Conservation (phyloP, 1,284 basidiomycete genomes). For the Trametes hirsuta region DNA sequence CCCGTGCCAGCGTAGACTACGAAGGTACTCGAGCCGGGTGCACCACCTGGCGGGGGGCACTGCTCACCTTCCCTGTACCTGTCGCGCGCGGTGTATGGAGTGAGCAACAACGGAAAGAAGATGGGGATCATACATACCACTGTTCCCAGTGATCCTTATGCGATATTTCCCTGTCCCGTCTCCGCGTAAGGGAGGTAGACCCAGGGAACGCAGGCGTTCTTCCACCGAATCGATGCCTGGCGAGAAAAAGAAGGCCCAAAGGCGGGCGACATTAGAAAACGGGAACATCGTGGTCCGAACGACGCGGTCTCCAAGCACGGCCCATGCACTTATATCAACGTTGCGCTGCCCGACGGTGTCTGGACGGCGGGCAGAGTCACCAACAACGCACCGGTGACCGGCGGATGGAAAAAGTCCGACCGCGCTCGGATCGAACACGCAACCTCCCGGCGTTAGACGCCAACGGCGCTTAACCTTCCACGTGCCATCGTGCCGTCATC, state of each 20-base stretch:
- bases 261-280: too few relatives aligned
- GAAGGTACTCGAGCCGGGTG: neutral
- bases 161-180: constrained; percentile 51
- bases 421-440: neutral
- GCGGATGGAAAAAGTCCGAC: neutral
- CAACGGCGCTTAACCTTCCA: too few relatives aligned
- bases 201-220: neutral
- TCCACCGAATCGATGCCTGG: neutral
- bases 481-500: too few relatives aligned
- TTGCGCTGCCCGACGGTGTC: neutral
- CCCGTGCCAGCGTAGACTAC: constrained; percentile 52
- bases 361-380: too few relatives aligned
- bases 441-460: neutral
- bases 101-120: neutral
- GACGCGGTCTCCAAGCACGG: neutral
- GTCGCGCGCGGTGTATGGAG: neutral
- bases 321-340: neutral
- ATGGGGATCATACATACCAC: constrained; percentile 41
- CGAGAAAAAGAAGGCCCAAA: neutral
- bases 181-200: constrained; percentile 45
- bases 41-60: neutral
- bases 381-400: neutral
- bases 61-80: constrained; percentile 19
- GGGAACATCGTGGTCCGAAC: neutral
- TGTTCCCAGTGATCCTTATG: constrained; percentile 57